phyloP scores from a whole-genome alignment of 2,329 filamentous ascomycete genomes.

The Gnomoniopsis sp. region DNA sequence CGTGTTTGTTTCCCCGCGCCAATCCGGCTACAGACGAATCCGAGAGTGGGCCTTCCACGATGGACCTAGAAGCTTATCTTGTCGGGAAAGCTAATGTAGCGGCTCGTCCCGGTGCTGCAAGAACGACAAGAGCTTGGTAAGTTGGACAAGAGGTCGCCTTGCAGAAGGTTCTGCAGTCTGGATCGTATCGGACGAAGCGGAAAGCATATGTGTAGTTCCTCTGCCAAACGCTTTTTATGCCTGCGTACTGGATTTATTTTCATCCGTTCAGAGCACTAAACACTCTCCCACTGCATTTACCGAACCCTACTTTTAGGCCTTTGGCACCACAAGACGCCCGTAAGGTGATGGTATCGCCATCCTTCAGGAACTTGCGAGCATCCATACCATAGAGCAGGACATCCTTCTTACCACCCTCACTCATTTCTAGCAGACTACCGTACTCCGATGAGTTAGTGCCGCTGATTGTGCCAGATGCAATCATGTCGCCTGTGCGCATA shows the following conservation, averaged over 20 bases:
- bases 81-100: not conserved
- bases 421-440: conserved; percentile 45
- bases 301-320: conserved; percentile 40
- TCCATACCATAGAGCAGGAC: conserved; percentile 38
- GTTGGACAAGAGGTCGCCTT: too few relatives aligned
- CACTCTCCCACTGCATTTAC: conserved; percentile 38
- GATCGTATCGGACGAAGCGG: not conserved
- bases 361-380: conserved; percentile 40
- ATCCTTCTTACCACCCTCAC: conserved; percentile 40
- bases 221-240: not conserved
- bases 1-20: not conserved
- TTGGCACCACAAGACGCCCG: conserved; percentile 33
- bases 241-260: not conserved
- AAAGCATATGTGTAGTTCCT: not conserved
- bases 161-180: too few relatives aligned
- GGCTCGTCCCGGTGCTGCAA: not conserved
- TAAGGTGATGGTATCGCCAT: conserved; percentile 42
- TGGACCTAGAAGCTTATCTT: not conserved
- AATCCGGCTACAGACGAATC: not conserved
- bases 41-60: not conserved
- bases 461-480: conserved; percentile 75
- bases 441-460: conserved; percentile 34
- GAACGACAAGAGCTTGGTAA: not conserved
- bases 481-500: conserved; percentile 68
- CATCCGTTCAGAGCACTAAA: not conserved